Base-by-base conservation (phyloP, 2,329 filamentous ascomycete species). In the Paraphoma chrysanthemicola region DNA sequence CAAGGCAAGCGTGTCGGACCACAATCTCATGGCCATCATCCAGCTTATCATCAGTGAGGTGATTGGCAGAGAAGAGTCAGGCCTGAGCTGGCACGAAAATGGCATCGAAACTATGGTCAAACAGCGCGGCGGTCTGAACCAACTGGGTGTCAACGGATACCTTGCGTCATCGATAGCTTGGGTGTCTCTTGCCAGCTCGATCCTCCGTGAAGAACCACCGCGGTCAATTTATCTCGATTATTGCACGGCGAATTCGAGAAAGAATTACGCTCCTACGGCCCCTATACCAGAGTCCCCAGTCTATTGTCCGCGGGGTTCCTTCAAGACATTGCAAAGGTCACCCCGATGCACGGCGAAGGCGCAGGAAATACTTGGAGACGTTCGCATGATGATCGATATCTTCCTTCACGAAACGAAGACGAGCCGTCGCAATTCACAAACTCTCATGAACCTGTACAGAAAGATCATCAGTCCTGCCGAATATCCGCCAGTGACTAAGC, bases 231-330 rank as follows among this genome's bases (percentile, higher is more conserved):
- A 76, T 53, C 17, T 51, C 10, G 64, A 73, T 14, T 71, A 70
- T 43, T 69, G 62, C 47, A n/a, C 56, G 6, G 42, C 59, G 8
- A 48, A 53, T 4, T 64, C 62, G 29, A 30, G 45, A 0, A 68
- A 49, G 10, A 46, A n/a, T 12, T 68, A 73, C 28, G 54, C 56
- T 6, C 44, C 48, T 16, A 67, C 56, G 2, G 64, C 60, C 7
- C 65, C 60, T 4, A 60, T 76, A 30, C 76, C 76, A 0, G 75
- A 77, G 41, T 77, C 74, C 1, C 76, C 76, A 6, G 56, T 78
- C 0, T 77, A 71, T 52, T 69, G 64, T 38, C 74, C 75, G 7
- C 66, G 67, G 11, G 42, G 23, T 0, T 62, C 57, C 6, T 76
- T 71, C 38, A 54, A 66, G 9, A 77, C 72, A 1, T 52, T 77